These are phyloP conservation scores for Hepatocystis sp. DNA, from an alignment of 169 alveolate species.

Conservation along the genomic window DNA sequence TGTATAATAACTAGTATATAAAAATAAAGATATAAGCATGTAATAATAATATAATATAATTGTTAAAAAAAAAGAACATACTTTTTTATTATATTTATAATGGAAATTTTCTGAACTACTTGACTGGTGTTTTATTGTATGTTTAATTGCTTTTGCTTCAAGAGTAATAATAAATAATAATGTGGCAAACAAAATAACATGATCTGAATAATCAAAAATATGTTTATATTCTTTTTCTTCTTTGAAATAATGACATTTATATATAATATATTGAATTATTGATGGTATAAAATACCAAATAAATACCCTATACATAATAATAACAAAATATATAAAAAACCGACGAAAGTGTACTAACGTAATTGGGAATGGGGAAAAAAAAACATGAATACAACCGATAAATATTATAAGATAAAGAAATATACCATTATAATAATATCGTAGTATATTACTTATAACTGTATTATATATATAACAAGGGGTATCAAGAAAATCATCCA, in stretches of 20 bases:
- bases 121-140: constrained; percentile 64
- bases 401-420: constrained; percentile 56
- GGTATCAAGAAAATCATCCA: constrained; percentile 46
- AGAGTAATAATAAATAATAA: constrained; percentile 57
- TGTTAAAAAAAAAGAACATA: constrained; percentile 39
- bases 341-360: constrained; percentile 75
- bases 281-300: constrained; percentile 74
- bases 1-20: constrained; percentile 72
- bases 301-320: constrained; percentile 71
- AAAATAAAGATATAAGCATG: constrained; percentile 65
- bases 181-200: constrained; percentile 70
- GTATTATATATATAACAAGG: constrained; percentile 70
- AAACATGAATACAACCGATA: constrained; percentile 72
- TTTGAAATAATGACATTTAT: constrained; percentile 47
- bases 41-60: constrained; percentile 57
- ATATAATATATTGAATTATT: constrained; percentile 70
- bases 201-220: constrained; percentile 75
- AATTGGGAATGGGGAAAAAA: constrained; percentile 75
- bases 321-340: constrained; percentile 65
- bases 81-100: constrained; percentile 72
- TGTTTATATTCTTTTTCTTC: constrained; percentile 54
- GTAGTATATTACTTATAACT: constrained; percentile 44
- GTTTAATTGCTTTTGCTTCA: constrained; percentile 63
- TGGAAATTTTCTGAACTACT: constrained; percentile 52
- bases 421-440: constrained; percentile 72